phyloP scores from a whole-genome alignment of 2,329 filamentous ascomycete genomes.

The Nemania abortiva region DNA sequence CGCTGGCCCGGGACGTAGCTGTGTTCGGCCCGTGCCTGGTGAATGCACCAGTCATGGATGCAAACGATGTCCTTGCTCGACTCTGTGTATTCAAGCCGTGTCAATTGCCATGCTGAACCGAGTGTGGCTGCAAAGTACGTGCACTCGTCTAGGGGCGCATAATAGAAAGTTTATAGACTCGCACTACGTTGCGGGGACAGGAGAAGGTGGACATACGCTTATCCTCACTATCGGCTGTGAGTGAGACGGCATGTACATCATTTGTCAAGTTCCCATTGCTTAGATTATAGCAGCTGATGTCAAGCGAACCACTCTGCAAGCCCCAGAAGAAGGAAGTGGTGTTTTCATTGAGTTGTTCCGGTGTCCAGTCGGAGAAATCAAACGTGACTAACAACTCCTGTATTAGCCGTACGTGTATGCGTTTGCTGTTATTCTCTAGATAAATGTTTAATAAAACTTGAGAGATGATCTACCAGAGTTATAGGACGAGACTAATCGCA shows the following conservation, averaged over 20 bases:
- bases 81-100: slow-evolving; percentile 13
- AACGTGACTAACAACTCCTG: slow-evolving; percentile 30
- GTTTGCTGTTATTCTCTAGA: background rate
- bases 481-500: slow-evolving; percentile 33
- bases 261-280: slow-evolving; percentile 29
- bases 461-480: slow-evolving; percentile 32
- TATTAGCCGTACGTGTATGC: slow-evolving; percentile 1
- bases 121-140: background rate
- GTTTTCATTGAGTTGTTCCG: slow-evolving; percentile 37
- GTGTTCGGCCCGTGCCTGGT: slow-evolving; percentile 28
- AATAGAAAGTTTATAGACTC: too few relatives aligned
- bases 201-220: slow-evolving; percentile 24
- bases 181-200: too few relatives aligned
- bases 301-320: slow-evolving; percentile 29
- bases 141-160: too few relatives aligned
- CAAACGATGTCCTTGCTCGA: slow-evolving; percentile 35
- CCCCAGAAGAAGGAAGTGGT: slow-evolving; percentile 38
- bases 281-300: slow-evolving; percentile 41
- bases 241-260: slow-evolving; percentile 35
- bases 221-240: slow-evolving; percentile 29
- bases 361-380: slow-evolving; percentile 40
- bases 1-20: slow-evolving; percentile 35
- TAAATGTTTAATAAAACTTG: background rate
- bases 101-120: background rate
- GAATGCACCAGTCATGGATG: slow-evolving; percentile 41